phyloP scores from a whole-genome alignment of 139 green algal species.

The Chlamydomonas incerta region DNA sequence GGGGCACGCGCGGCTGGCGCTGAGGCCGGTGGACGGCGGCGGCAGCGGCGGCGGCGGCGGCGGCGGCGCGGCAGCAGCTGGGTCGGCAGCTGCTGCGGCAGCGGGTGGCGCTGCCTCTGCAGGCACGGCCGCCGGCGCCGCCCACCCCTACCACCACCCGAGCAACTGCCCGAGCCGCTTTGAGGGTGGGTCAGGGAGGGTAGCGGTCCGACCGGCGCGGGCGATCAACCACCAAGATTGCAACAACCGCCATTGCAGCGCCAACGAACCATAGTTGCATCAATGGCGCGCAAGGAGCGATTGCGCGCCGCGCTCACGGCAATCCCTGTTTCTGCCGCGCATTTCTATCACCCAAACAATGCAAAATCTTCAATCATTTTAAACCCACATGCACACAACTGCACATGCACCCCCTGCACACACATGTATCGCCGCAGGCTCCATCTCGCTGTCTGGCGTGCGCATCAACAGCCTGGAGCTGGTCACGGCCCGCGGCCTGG shows the following conservation, averaged over 20 bases:
- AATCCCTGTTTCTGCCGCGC: no score
- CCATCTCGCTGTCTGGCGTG: slow-evolving; percentile 55
- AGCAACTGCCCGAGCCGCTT: neutral
- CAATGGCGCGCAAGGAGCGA: no score
- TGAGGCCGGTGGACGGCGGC: neutral
- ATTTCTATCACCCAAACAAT: no score
- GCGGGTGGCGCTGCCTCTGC: neutral
- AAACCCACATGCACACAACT: no score
- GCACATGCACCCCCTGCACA: no score
- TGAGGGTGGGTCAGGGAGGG: neutral
- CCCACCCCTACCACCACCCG: neutral
- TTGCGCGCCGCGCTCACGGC: no score
- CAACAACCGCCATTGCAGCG: no score
- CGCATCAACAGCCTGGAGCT: slow-evolving; percentile 67
- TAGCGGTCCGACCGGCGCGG: no score
- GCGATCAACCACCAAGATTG: no score
- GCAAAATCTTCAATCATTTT: no score
- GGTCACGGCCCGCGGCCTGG: slow-evolving; percentile 26
- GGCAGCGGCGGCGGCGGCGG: neutral
- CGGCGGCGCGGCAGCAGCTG: neutral
- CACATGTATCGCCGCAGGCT: no score
- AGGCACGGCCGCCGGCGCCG: neutral
- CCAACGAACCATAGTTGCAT: no score
- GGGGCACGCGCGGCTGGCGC: neutral
- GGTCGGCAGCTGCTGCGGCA: neutral